Conservation (phyloP, 768 basidiomycete genomes). For the Lepiota subincarnata region DNA sequence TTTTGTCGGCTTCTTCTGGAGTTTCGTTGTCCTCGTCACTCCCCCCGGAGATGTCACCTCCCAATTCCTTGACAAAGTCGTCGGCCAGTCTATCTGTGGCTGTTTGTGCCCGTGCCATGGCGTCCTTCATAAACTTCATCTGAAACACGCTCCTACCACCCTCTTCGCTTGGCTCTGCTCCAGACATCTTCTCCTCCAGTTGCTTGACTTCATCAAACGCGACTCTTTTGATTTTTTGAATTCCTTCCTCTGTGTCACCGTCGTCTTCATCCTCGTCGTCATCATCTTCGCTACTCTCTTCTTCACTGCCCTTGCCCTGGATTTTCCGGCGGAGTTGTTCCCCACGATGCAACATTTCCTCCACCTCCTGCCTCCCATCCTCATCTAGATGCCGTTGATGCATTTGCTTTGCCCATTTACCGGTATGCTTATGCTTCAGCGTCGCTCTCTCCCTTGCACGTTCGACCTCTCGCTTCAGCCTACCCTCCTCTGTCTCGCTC, state of each 20-base stretch:
- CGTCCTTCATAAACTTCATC: slow-evolving; percentile 99
- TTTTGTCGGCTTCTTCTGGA: slow-evolving; percentile 2
- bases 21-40: slow-evolving; percentile 22
- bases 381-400: slow-evolving; percentile 55
- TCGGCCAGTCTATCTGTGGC: slow-evolving; percentile 61
- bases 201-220: slow-evolving; percentile 77
- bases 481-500: slow-evolving; percentile 35
- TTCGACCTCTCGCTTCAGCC: slow-evolving; percentile 69
- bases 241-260: slow-evolving; percentile 36
- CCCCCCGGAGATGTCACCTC: slow-evolving; percentile 25
- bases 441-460: slow-evolving; percentile 89
- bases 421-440: slow-evolving; percentile 80
- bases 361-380: slow-evolving; percentile 59
- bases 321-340: slow-evolving; percentile 80
- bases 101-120: slow-evolving; percentile 61
- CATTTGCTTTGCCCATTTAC: slow-evolving; percentile 84
- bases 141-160: slow-evolving; percentile 74
- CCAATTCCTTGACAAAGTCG: slow-evolving; percentile 71
- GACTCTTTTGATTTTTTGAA: slow-evolving; percentile 52
- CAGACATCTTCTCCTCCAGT: slow-evolving; percentile 35
- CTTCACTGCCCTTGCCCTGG: slow-evolving; percentile 56
- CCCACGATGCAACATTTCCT: slow-evolving; percentile 80
- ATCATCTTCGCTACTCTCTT: slow-evolving; percentile 41
- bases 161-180: slow-evolving; percentile 22
- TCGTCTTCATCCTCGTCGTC: slow-evolving; percentile 40